Percentiles rank a stretch among this genome's conserved stretches.
Evolutionary conservation across 345 rosid species (phyloP).

Genomic region (Pistacia atlantica): DNA sequence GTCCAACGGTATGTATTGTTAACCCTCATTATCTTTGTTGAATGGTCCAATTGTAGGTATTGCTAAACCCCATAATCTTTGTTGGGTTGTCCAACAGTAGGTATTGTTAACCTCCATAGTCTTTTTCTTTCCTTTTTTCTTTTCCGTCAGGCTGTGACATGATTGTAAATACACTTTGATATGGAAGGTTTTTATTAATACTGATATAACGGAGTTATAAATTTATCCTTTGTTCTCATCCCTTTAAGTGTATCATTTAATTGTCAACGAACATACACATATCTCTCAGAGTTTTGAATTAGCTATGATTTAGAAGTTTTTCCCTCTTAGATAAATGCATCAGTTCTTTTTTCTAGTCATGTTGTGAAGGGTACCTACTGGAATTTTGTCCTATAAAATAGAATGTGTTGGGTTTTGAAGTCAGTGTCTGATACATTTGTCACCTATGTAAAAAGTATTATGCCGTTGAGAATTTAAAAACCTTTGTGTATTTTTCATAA

Average conservation of each 20-base stretch:
- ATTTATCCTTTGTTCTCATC: background rate
- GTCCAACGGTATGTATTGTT: conserved; percentile 65
- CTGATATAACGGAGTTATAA: background rate
- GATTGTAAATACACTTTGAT: background rate
- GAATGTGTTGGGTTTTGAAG: background rate
- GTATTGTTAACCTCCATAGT: conserved; percentile 15
- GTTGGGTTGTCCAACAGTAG: conserved; percentile 84
- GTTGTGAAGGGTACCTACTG: background rate
- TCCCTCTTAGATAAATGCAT: background rate
- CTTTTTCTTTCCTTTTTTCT: background rate
- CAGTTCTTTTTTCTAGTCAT: background rate
- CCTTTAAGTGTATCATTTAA: background rate
- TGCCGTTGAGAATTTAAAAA: background rate
- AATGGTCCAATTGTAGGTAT: conserved; percentile 79
- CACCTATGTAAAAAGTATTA: background rate
- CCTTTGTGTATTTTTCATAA: background rate
- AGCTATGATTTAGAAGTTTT: background rate
- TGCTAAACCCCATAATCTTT: conserved; percentile 34
- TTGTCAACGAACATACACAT: background rate
- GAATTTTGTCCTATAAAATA: too few relatives aligned
- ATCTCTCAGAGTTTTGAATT: background rate
- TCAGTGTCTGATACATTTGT: background rate
- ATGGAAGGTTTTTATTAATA: background rate
- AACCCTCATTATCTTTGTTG: conserved; percentile 29
- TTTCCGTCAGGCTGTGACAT: background rate